Conservation (phyloP, 768 basidiomycete genomes). For the Mycena vulgaris region DNA sequence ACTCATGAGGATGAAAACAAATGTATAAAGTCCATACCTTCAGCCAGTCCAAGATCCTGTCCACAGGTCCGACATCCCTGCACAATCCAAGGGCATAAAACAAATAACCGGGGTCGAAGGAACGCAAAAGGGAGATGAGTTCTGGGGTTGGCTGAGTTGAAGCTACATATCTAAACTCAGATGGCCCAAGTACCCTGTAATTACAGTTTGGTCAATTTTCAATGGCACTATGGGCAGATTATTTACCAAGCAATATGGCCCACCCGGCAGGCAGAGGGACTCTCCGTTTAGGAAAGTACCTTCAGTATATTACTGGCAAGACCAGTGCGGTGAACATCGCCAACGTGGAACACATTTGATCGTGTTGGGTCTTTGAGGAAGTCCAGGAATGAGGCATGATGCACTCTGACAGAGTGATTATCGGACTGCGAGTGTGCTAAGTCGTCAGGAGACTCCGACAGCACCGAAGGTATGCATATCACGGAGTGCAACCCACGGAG, state of each 20-base stretch:
- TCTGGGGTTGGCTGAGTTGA: slow-evolving; percentile 4
- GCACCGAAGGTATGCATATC: neutral
- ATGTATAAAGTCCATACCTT: neutral
- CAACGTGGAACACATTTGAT: no score
- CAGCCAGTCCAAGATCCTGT: neutral
- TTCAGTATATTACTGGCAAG: no score
- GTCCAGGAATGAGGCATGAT: no score
- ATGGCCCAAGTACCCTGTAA: no score
- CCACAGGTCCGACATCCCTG: neutral
- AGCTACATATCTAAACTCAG: slow-evolving; percentile 2
- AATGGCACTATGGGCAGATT: neutral
- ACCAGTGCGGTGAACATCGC: no score
- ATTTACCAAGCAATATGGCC: no score
- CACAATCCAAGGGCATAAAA: neutral
- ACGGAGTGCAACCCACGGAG: neutral
- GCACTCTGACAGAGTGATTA: no score
- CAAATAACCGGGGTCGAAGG: slow-evolving; percentile 3
- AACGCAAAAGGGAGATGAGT: neutral
- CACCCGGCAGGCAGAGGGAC: no score
- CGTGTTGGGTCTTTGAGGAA: no score
- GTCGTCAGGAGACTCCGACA: neutral
- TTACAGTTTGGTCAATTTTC: no score
- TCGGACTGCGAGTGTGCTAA: slow-evolving; percentile 5
- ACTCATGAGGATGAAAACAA: neutral
- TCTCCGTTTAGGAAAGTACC: no score